A percentile compares a stretch with the other conserved stretches of the same genome.
Evolutionary conservation across 306 rosid species (phyloP).

Genomic region (Adenanthera pavonina): DNA sequence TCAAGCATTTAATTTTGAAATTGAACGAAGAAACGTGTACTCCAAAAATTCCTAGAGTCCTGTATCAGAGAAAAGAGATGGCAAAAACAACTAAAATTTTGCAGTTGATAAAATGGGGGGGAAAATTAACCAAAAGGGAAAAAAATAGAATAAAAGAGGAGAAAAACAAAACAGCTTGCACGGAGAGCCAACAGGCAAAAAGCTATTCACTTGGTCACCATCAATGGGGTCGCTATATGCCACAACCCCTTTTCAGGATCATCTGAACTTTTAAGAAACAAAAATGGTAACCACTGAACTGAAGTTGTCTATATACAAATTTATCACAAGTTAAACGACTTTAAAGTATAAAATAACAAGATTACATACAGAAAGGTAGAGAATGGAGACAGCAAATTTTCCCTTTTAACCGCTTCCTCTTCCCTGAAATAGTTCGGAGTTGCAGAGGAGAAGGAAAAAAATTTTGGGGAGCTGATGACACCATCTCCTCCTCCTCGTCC

Average conservation of each 20-base stretch:
- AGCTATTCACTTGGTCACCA: conserved; percentile 51
- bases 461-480: conserved; percentile 47
- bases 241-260: conserved; percentile 29
- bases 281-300: conserved; percentile 45
- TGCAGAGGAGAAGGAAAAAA: conserved; percentile 56
- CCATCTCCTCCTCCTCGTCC: conserved; percentile 52
- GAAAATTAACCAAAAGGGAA: neutral
- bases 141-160: neutral
- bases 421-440: conserved; percentile 39
- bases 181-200: conserved; percentile 63
- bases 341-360: conserved; percentile 75
- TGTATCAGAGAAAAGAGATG: neutral
- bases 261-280: conserved; percentile 51
- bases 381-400: conserved; percentile 47
- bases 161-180: conserved; percentile 37
- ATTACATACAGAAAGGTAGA: conserved; percentile 86
- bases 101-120: conserved; percentile 31
- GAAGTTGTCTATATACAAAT: conserved; percentile 84
- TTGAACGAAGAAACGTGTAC: conserved; percentile 40
- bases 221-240: conserved; percentile 49
- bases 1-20: conserved; percentile 30
- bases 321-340: conserved; percentile 48
- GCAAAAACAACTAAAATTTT: neutral
- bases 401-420: conserved; percentile 41
- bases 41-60: neutral